Evolutionary conservation across 176 grass and related monocot species (phyloP).

Genomic region (Poa annua): DNA sequence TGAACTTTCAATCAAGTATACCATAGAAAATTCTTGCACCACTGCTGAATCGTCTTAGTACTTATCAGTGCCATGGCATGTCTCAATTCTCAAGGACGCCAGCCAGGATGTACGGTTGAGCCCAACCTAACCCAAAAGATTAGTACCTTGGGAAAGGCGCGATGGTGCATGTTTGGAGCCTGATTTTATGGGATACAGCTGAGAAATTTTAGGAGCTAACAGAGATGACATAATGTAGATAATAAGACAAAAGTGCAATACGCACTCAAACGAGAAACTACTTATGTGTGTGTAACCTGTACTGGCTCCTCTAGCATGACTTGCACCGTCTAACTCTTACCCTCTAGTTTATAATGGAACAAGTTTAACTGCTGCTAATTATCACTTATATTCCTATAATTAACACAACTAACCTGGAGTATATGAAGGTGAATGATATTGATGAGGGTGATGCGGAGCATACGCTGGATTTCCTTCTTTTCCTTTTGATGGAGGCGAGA

Average conservation of each 20-base stretch:
- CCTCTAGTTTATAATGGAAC: background rate
- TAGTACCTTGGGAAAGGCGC: slow-evolving; percentile 32
- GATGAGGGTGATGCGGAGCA: slow-evolving; percentile 49
- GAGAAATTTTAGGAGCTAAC: slow-evolving; percentile 41
- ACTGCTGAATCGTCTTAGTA: background rate
- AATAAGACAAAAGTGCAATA: slow-evolving; percentile 22
- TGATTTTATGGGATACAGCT: slow-evolving; percentile 27
- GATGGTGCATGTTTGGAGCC: slow-evolving; percentile 38
- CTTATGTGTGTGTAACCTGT: background rate
- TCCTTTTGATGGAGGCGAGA: slow-evolving; percentile 51
- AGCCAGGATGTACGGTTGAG: background rate
- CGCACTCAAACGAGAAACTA: slow-evolving; percentile 27
- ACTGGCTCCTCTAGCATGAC: too few relatives aligned
- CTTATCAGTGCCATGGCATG: slow-evolving; percentile 23
- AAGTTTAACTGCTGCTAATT: background rate
- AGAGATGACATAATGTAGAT: slow-evolving; percentile 36
- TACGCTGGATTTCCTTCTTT: slow-evolving; percentile 48
- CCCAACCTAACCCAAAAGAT: slow-evolving; percentile 22
- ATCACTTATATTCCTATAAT: background rate
- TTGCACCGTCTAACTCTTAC: background rate
- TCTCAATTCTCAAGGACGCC: slow-evolving; percentile 14
- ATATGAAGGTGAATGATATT: slow-evolving; percentile 45
- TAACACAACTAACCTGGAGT: slow-evolving; percentile 54
- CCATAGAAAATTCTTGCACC: slow-evolving; percentile 4
- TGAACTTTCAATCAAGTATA: slow-evolving; percentile 39